phyloP scores from a whole-genome alignment of 2,329 filamentous ascomycete species.

The Lomentospora prolificans region DNA sequence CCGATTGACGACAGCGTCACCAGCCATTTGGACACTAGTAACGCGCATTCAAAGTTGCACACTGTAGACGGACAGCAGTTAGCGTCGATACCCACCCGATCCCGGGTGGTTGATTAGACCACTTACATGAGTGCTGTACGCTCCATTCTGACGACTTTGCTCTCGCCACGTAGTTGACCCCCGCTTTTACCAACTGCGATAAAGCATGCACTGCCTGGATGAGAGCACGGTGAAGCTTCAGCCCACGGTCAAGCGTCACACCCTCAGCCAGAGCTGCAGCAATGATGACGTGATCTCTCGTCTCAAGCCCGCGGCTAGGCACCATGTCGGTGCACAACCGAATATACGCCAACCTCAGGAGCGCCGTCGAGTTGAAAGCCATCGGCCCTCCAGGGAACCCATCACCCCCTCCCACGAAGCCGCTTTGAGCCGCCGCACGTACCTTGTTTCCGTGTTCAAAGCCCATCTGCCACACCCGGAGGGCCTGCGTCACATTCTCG shows the following conservation, averaged over 20 bases:
- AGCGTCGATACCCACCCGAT: neutral
- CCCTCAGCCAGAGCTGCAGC: constrained; percentile 50
- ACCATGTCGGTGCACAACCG: constrained; percentile 53
- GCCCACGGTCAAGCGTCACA: constrained; percentile 47
- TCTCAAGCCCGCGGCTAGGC: constrained; percentile 53
- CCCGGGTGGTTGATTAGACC: constrained; percentile 11
- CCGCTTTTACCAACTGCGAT: constrained; percentile 54
- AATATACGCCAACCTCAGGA: constrained; percentile 52
- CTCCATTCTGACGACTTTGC: constrained; percentile 54
- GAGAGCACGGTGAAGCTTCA: constrained; percentile 52
- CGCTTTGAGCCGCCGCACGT: constrained; percentile 27
- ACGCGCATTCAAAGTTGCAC: constrained; percentile 52
- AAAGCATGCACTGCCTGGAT: constrained; percentile 60
- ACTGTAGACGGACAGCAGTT: constrained; percentile 24
- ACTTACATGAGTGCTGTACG: constrained; percentile 50
- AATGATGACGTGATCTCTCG: constrained; percentile 51
- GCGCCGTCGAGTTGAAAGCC: constrained; percentile 56
- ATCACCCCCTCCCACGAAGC: constrained; percentile 32
- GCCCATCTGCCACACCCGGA: constrained; percentile 47
- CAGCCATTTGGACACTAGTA: constrained; percentile 51
- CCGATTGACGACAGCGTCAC: constrained; percentile 44
- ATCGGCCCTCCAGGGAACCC: constrained; percentile 48
- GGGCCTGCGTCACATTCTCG: constrained; percentile 43
- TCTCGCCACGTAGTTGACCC: constrained; percentile 52
- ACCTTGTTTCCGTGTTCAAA: constrained; percentile 47